Conservation (phyloP, 2,329 filamentous ascomycete species). For the Alternaria consortialis region DNA sequence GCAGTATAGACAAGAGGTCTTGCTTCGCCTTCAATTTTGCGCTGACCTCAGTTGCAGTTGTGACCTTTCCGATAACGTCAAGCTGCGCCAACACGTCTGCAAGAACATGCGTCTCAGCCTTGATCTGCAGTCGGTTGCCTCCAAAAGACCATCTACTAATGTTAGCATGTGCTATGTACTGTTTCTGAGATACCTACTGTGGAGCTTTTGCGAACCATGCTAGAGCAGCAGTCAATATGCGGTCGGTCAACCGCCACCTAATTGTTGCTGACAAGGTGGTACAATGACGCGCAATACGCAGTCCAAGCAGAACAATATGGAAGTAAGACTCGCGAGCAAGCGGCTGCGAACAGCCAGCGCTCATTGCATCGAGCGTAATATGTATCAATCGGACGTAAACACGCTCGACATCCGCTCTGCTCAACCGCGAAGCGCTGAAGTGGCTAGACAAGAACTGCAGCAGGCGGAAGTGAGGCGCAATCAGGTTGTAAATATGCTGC, state of each 20-base stretch:
- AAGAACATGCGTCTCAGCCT: constrained; percentile 86
- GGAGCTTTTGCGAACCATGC: constrained; percentile 87
- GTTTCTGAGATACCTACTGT: constrained; percentile 55
- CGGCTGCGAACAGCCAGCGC: constrained; percentile 73
- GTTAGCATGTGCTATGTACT: constrained; percentile 19
- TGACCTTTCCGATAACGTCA: constrained; percentile 69
- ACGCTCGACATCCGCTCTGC: constrained; percentile 80
- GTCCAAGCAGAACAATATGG: constrained; percentile 82
- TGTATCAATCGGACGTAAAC: constrained; percentile 84
- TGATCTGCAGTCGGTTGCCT: constrained; percentile 90
- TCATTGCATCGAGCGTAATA: constrained; percentile 77
- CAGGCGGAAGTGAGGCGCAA: constrained; percentile 85
- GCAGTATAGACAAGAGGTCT: constrained; percentile 78
- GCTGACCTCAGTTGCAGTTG: constrained; percentile 56
- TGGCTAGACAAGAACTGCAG: constrained; percentile 92
- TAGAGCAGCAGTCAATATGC: constrained; percentile 84
- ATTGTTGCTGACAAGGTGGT: constrained; percentile 70
- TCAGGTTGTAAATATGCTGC: constrained; percentile 79
- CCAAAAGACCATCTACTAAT: constrained; percentile 85
- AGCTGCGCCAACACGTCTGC: constrained; percentile 76
- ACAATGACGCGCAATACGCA: constrained; percentile 78
- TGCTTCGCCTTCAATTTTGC: constrained; percentile 80
- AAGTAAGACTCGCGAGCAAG: constrained; percentile 92
- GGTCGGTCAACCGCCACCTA: constrained; percentile 86
- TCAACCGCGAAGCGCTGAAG: constrained; percentile 90